Base-by-base conservation (phyloP, 345 rosid species). In the rapeseed (Brassica napus) region DNA sequence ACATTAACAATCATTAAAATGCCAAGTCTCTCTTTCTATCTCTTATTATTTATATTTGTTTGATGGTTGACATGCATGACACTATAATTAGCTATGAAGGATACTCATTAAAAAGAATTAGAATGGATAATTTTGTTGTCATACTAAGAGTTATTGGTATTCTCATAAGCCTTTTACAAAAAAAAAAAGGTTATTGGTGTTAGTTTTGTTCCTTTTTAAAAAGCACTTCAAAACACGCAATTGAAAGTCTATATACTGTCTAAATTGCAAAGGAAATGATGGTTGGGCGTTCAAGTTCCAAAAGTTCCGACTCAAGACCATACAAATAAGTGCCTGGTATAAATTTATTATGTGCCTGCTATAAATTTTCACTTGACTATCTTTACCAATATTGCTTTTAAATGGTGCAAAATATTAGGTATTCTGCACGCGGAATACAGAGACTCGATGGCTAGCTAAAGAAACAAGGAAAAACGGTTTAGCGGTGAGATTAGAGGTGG, bases 61-160 rank as follows among this genome's bases (percentile, higher is more conserved):
- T 79, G 65, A 73, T 74, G 66, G 75, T 79, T 74, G 79, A 79
- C 78, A 79, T 79, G 73, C 78, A 61, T 73, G 78, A 42, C 65
- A 73, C 82, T 49, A 79, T 79, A 79, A 79, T 79, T 79, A 79
- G 82, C 52, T 77, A 73, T 63, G 69, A 72, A 61, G 24, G 15
- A 52, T 52, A 52, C 16, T n/a, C 58, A 1, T 15, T 52, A 15
- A 52, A 15, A 37, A 37, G 11, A 52, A n/a, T 5, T n/a, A 52
- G 23, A 52, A 52, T 15, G 58, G 16, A 54, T 52, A 52, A 21
- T 52, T 52, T 52, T 52, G 58, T 52, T 52, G 21, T 15, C 8
- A 52, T 52, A n/a, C 2, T 52, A 15, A 5, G 58, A 5, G 58
- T 5, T 52, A 5, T 52, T 52, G 21, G 55, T 47, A 47, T 47